Conservation (phyloP, 2,329 filamentous ascomycete genomes). For the Fusarium euwallaceae region DNA sequence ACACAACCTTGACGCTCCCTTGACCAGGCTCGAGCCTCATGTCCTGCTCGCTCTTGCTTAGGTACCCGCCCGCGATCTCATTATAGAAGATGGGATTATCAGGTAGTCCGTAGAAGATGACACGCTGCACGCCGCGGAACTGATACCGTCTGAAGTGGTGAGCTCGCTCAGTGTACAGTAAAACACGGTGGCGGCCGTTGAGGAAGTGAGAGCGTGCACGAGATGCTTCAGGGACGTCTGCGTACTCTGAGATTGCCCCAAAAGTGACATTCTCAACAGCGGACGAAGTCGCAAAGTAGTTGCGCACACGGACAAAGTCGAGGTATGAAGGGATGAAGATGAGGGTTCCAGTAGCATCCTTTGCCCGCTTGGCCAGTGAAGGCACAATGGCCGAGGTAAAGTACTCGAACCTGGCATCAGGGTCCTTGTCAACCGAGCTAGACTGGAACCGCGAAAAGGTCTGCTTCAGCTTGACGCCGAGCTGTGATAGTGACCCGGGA, state of each 20-base stretch:
- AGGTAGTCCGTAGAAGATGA: slow-evolving; percentile 92
- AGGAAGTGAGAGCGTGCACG: slow-evolving; percentile 90
- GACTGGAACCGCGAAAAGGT: slow-evolving; percentile 91
- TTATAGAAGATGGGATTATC: slow-evolving; percentile 88
- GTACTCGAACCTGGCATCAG: slow-evolving; percentile 90
- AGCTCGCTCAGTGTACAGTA: slow-evolving; percentile 94
- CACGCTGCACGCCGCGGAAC: slow-evolving; percentile 82
- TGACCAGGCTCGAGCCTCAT: slow-evolving; percentile 68
- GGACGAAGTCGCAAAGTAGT: slow-evolving; percentile 84
- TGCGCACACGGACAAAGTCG: slow-evolving; percentile 93
- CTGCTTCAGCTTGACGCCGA: slow-evolving; percentile 81
- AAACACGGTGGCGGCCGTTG: slow-evolving; percentile 81
- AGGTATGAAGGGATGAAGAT: slow-evolving; percentile 94
- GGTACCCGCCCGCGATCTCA: slow-evolving; percentile 78
- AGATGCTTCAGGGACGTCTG: slow-evolving; percentile 80
- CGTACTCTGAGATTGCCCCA: slow-evolving; percentile 91
- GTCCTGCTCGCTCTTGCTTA: slow-evolving; percentile 71
- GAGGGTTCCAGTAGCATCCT: slow-evolving; percentile 76
- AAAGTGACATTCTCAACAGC: slow-evolving; percentile 68
- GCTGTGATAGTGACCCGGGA: slow-evolving; percentile 78
- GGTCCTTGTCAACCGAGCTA: slow-evolving; percentile 77
- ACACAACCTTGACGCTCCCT: slow-evolving; percentile 74
- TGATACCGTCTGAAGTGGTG: slow-evolving; percentile 95
- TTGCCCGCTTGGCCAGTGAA: slow-evolving; percentile 75
- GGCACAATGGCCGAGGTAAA: slow-evolving; percentile 88